Evolutionary conservation across 208 protist genomes (phyloP).

Genomic region (Leishmania mexicana): DNA sequence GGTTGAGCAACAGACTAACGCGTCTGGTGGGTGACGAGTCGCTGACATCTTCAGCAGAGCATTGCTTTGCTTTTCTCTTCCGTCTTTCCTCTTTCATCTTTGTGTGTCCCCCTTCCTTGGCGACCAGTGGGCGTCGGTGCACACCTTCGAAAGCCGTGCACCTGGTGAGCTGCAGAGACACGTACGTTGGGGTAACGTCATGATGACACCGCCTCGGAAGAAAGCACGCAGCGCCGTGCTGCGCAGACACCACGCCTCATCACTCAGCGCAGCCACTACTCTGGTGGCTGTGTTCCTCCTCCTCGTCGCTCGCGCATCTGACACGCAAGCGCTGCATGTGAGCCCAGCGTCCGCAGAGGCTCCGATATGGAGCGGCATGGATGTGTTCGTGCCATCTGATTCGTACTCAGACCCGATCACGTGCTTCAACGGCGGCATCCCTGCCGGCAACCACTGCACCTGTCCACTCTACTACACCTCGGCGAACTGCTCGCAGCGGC

Average conservation of each 20-base stretch:
- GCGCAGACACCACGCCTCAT: neutral
- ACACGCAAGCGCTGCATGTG: neutral
- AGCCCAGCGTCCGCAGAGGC: neutral
- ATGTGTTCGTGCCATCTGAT: neutral
- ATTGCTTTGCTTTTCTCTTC: neutral
- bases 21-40: neutral
- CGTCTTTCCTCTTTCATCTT: no score
- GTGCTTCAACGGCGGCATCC: slow-evolving; percentile 66
- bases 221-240: neutral
- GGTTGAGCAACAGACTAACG: neutral
- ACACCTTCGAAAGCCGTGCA: neutral
- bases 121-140: neutral
- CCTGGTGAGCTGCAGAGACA: neutral
- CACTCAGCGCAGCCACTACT: neutral
- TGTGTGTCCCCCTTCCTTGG: neutral
- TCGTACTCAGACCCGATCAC: neutral
- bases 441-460: slow-evolving; percentile 34
- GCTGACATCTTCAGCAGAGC: neutral
- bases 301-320: neutral
- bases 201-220: neutral
- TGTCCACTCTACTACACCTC: slow-evolving; percentile 75
- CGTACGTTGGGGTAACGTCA: neutral
- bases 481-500: slow-evolving; percentile 42
- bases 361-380: neutral
- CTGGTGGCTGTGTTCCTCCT: neutral